Evolutionary conservation across 148 eudicot species (phyloP).

Genomic region (Persicaria maculosa): DNA sequence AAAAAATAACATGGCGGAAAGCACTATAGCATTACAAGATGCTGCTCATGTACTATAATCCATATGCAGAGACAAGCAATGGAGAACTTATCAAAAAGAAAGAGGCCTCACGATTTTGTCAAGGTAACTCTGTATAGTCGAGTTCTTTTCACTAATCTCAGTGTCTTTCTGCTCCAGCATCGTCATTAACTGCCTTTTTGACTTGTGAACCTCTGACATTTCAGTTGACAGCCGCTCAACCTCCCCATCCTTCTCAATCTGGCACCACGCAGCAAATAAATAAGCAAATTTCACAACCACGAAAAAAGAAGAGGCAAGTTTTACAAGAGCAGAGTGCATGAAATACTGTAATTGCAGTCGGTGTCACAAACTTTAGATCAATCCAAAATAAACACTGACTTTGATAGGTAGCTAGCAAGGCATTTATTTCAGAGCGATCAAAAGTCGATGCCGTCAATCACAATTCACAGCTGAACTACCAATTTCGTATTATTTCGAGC

Average conservation of each 20-base stretch:
- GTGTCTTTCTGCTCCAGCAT: slow-evolving; percentile 63
- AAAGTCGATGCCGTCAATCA: too few relatives aligned
- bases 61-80: neutral
- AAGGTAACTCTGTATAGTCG: slow-evolving; percentile 52
- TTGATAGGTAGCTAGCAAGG: too few relatives aligned
- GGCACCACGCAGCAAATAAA: slow-evolving; percentile 7
- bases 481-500: neutral
- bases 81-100: neutral
- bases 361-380: too few relatives aligned
- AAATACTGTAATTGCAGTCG: too few relatives aligned
- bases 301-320: too few relatives aligned
- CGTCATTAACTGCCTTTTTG: slow-evolving; percentile 79
- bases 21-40: neutral
- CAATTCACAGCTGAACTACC: neutral
- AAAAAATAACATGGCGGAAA: too few relatives aligned
- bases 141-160: slow-evolving; percentile 71
- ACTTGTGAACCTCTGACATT: slow-evolving; percentile 63
- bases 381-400: too few relatives aligned
- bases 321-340: too few relatives aligned
- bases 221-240: slow-evolving; percentile 59
- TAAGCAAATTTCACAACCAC: neutral
- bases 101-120: slow-evolving; percentile 60
- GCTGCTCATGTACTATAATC: neutral
- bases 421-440: too few relatives aligned
- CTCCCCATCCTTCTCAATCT: slow-evolving; percentile 89